Conservation (phyloP, 208 protist species). For the Leishmania martiniquensis region DNA sequence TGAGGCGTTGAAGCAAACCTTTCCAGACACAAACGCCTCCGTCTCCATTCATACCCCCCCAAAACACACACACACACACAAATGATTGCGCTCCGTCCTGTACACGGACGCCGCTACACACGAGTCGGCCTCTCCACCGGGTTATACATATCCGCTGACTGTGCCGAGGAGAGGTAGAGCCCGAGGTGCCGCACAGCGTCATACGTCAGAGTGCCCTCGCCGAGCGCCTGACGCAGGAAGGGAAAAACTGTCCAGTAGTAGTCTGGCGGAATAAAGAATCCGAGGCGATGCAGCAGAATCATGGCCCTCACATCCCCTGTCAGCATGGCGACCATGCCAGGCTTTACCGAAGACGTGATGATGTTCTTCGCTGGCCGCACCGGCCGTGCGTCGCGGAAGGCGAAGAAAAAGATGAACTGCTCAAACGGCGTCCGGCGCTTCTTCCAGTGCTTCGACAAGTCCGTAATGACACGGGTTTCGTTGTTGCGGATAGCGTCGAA, state of each 20-base stretch:
- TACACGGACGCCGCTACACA: neutral
- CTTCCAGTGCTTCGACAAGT: slow-evolving; percentile 87
- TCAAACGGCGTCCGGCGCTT: slow-evolving; percentile 82
- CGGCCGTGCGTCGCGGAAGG: slow-evolving; percentile 72
- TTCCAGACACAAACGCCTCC: neutral
- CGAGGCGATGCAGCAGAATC: slow-evolving; percentile 71
- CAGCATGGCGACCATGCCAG: slow-evolving; percentile 83
- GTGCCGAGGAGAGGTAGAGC: slow-evolving; percentile 52
- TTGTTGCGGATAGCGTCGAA: slow-evolving; percentile 91
- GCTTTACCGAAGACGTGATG: slow-evolving; percentile 80
- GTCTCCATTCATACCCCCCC: no score
- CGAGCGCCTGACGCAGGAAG: slow-evolving; percentile 64
- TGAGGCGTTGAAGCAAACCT: neutral
- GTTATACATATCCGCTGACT: slow-evolving; percentile 61
- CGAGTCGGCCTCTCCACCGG: slow-evolving; percentile 44
- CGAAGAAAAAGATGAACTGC: slow-evolving; percentile 88
- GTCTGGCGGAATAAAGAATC: slow-evolving; percentile 84
- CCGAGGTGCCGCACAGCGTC: slow-evolving; percentile 76
- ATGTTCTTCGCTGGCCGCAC: slow-evolving; percentile 65
- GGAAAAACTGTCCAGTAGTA: slow-evolving; percentile 89
- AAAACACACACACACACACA: neutral
- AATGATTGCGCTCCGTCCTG: neutral
- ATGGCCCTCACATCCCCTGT: slow-evolving; percentile 72
- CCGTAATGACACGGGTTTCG: slow-evolving; percentile 82
- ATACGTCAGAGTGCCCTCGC: slow-evolving; percentile 45